phyloP scores from a whole-genome alignment of 208 protist species.

The Leishmania martiniquensis region DNA sequence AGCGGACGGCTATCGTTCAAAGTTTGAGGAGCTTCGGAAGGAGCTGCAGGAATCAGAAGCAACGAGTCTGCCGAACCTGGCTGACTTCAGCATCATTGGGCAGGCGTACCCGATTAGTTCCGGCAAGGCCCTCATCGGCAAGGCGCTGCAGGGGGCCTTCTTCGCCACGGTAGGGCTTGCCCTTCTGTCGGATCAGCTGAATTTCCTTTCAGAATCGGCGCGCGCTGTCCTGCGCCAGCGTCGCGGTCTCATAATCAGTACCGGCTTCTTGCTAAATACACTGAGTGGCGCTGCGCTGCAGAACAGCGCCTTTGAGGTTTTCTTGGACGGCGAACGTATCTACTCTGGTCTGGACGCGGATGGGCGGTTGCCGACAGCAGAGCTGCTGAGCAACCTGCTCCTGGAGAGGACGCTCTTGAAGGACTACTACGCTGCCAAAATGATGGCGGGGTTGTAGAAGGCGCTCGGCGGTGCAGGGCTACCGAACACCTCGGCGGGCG shows the following conservation, averaged over 20 bases:
- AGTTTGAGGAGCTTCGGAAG: slow-evolving; percentile 22
- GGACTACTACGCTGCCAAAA: slow-evolving; percentile 25
- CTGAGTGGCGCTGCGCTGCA: slow-evolving; percentile 35
- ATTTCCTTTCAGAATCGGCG: slow-evolving; percentile 32
- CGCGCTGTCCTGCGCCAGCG: slow-evolving; percentile 27
- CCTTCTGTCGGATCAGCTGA: slow-evolving; percentile 32
- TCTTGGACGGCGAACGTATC: slow-evolving; percentile 50
- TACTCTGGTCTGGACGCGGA: slow-evolving; percentile 47
- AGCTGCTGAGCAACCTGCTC: slow-evolving; percentile 40
- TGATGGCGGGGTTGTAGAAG: not conserved
- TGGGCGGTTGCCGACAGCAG: slow-evolving; percentile 34
- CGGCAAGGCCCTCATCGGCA: slow-evolving; percentile 9
- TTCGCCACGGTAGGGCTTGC: slow-evolving; percentile 33
- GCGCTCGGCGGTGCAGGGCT: not conserved
- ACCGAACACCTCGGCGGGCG: not conserved
- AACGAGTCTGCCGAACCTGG: slow-evolving; percentile 26
- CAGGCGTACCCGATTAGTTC: slow-evolving; percentile 16
- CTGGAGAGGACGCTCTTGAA: slow-evolving; percentile 41
- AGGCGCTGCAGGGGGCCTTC: slow-evolving; percentile 19
- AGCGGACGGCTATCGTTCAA: slow-evolving; percentile 14
- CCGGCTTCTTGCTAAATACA: slow-evolving; percentile 55
- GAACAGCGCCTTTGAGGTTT: slow-evolving; percentile 75
- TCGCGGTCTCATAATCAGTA: slow-evolving; percentile 39
- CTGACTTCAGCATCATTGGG: slow-evolving; percentile 13
- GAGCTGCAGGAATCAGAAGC: slow-evolving; percentile 14